Evolutionary conservation across 2,329 filamentous ascomycete genomes (phyloP), one percentile per base, ranked within the genome.

Genomic region (Diaporthe citri): DNA sequence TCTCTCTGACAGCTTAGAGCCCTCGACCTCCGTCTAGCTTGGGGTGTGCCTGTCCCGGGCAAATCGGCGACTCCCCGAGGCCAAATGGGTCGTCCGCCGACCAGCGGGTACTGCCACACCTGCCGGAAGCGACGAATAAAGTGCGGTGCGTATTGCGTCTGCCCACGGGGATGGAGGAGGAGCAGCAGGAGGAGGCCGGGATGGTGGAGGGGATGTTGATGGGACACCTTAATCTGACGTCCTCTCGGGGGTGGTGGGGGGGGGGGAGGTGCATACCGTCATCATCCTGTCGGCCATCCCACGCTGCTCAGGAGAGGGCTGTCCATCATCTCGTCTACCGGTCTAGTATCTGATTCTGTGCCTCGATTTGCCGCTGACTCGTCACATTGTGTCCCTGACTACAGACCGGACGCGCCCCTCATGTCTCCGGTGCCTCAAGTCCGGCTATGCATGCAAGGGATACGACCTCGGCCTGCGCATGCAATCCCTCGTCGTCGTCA

Each of bases 61-160:
- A 62, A 72, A 72, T 64, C 70, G 70, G 70, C 59, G 70, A 55
- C 20, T 64, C 51, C 70, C 60, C 55, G 43, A 48, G 55, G 64
- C 62, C 64, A 67, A 46, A 81, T 81, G 79, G 79, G 79, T 39
- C 77, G 79, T 22, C 77, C 77, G 15, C 80, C 79, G 48, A 80
- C 78, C 13, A 81, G 80, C 71, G 79, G 79, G 46, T 80, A 79
- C 75, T 81, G 79, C 76, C 79, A 80, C 75, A 80, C 79, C 9
- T 80, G 79, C 74, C 77, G 80, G 55, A 77, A 78, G 75, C 66
- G 80, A 36, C 79, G 80, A 39, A 78, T 80, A 69, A 81, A 80
- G 70, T 81, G 79, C 66, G 80, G 75, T 76, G 57, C 46, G 74
- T 76, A 43, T 67, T 67, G 62, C 62, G 62, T 66, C 43, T 66